Base-by-base conservation (phyloP, 2,329 filamentous ascomycete species). In the Septoria petroselini region DNA sequence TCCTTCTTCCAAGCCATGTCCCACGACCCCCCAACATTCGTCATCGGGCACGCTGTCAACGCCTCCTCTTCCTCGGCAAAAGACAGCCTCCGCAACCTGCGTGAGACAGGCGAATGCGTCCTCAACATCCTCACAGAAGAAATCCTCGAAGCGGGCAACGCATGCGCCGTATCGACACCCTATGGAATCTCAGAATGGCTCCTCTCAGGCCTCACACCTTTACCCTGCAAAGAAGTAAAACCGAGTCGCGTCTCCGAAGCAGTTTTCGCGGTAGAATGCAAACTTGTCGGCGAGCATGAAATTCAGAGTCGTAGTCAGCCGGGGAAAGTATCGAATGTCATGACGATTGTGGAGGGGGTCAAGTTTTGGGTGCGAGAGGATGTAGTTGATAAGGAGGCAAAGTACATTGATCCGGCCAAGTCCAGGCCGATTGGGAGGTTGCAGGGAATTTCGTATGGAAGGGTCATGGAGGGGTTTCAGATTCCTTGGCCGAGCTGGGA, bases 351-450 rank as follows among this genome's bases (percentile, higher is more conserved):
- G 7, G 88, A 95, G 71, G 91, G 88, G 0, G 82, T 84, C 21
- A 77, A 83, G 25, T 95, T 95, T 65, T 95, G 90, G 88, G 88
- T 83, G 1, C 73, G 90, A 47, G 88, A 93, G 65, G 90, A 95
- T 70, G 88, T 88, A 2, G 72, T 94, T 52, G 86, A 93, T 62
- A 81, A 86, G 64, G 83, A 88, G 8, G 77, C 75, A 62, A 87
- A 81, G 58, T 62, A 86, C 27, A 75, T 96, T 48, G 86, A 91
- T 67, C 80, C 86, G 7, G 77, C 71, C 41, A 67, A 70, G 76
- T 72, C 95, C 52, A 81, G 79, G 58, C 88, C 91, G 0, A 77
- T 95, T 8, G 82, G 81, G 55, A 80, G 90, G 29, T 61, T 95
- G 29, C 90, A 90, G 23, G 91, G 91, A 1, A 91, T 95, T 61